A percentile compares a stretch with the other conserved stretches of the same genome.
Conservation (phyloP, 768 basidiomycete genomes). For the Chiua virens region DNA sequence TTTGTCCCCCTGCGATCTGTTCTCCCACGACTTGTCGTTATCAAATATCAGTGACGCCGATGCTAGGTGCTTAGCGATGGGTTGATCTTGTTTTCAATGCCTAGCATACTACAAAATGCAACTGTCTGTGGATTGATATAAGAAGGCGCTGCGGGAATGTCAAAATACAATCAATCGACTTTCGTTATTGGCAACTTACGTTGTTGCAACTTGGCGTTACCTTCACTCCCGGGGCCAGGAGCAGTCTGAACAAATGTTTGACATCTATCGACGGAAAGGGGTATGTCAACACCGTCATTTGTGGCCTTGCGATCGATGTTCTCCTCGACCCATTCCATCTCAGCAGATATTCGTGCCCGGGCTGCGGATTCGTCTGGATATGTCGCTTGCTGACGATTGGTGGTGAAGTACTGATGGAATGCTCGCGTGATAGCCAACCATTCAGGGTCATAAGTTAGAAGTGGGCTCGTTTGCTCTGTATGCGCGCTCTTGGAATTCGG, state of each 20-base stretch:
- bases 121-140: conserved; percentile 90
- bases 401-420: conserved; percentile 76
- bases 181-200: conserved; percentile 28
- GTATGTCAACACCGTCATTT: neutral
- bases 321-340: conserved; percentile 64
- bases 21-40: too few species aligned
- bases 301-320: conserved; percentile 42
- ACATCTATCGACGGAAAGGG: conserved; percentile 45
- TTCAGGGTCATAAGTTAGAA: conserved; percentile 75
- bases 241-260: conserved; percentile 74
- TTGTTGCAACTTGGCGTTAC: conserved; percentile 37
- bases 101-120: conserved; percentile 79
- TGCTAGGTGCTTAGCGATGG: conserved; percentile 12
- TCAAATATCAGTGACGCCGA: neutral
- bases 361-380: conserved; percentile 61
- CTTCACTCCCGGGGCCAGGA: conserved; percentile 47
- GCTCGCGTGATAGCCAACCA: conserved; percentile 95
- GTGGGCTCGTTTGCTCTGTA: conserved; percentile 25
- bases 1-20: too few species aligned
- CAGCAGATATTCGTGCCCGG: conserved; percentile 53
- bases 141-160: conserved; percentile 52
- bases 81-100: conserved; percentile 72
- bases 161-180: neutral
- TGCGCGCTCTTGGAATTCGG: conserved; percentile 8
- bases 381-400: conserved; percentile 42